Conservation (phyloP, 306 rosid genomes). For the cucumber (Cucumis sativus) region DNA sequence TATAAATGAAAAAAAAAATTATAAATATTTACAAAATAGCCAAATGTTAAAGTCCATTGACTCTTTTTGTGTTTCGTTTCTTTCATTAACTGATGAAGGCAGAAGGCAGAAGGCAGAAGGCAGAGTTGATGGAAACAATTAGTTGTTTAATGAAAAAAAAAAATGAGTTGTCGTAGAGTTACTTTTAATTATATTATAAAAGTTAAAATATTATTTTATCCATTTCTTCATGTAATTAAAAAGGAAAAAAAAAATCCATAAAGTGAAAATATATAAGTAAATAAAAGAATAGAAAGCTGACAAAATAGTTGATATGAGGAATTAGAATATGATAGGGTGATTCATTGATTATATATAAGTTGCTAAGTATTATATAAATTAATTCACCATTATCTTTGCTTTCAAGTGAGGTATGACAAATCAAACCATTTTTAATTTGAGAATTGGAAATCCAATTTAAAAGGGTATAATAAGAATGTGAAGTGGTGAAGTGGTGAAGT, state of each 20-base stretch:
- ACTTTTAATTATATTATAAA: background rate
- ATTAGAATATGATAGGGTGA: background rate
- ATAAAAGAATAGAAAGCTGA: background rate
- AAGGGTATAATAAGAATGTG: no score
- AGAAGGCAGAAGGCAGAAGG: no score
- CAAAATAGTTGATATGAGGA: background rate
- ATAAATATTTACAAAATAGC: no score
- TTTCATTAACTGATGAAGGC: background rate
- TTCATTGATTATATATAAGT: background rate
- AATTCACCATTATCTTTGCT: background rate
- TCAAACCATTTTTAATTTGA: no score
- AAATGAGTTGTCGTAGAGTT: background rate
- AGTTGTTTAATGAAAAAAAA: background rate
- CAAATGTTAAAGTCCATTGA: no score
- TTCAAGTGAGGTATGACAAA: background rate
- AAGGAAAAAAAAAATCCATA: background rate
- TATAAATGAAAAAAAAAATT: no score
- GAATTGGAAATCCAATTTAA: no score
- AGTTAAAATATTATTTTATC: background rate
- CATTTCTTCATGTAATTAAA: background rate
- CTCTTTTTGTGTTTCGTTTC: background rate
- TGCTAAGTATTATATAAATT: background rate
- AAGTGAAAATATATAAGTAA: background rate
- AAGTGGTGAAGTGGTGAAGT: no score
- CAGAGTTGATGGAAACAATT: background rate